Evolutionary conservation across 768 basidiomycete species (phyloP).

Genomic region (Astraeus odoratus): DNA sequence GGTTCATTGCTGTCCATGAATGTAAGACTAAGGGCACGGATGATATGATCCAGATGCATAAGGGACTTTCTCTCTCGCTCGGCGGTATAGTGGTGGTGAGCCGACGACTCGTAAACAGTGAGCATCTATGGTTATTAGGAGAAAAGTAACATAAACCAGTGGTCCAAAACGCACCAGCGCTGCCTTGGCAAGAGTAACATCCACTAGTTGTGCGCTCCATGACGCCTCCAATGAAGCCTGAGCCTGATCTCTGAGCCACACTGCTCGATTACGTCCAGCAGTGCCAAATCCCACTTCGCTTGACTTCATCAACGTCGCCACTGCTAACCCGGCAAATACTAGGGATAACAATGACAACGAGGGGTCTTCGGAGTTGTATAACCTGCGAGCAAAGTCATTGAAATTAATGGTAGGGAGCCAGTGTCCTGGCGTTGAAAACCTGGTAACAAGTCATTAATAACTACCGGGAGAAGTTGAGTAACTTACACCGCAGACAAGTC

Average conservation of each 20-base stretch:
- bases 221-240: slow-evolving; percentile 47
- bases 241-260: slow-evolving; percentile 51
- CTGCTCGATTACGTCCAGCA: slow-evolving; percentile 49
- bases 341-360: slow-evolving; percentile 62
- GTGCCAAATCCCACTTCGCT: slow-evolving; percentile 55
- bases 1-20: slow-evolving; percentile 51
- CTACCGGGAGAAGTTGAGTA: not conserved
- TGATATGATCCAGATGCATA: slow-evolving; percentile 55
- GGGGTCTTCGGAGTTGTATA: slow-evolving; percentile 48
- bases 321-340: slow-evolving; percentile 59
- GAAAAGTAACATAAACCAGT: not conserved
- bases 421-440: slow-evolving; percentile 57
- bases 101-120: slow-evolving; percentile 70
- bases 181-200: slow-evolving; percentile 63
- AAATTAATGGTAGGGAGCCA: slow-evolving; percentile 67
- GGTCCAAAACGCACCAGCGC: slow-evolving; percentile 44
- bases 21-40: slow-evolving; percentile 49
- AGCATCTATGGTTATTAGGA: slow-evolving; percentile 51
- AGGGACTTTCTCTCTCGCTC: slow-evolving; percentile 49
- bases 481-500: slow-evolving; percentile 51
- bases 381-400: slow-evolving; percentile 42
- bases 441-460: slow-evolving; percentile 25
- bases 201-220: slow-evolving; percentile 45
- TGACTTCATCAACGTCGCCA: slow-evolving; percentile 67
- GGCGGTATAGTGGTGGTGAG: slow-evolving; percentile 58